Base-by-base conservation (phyloP, 2,329 filamentous ascomycete genomes). In the Penicillium freii region DNA sequence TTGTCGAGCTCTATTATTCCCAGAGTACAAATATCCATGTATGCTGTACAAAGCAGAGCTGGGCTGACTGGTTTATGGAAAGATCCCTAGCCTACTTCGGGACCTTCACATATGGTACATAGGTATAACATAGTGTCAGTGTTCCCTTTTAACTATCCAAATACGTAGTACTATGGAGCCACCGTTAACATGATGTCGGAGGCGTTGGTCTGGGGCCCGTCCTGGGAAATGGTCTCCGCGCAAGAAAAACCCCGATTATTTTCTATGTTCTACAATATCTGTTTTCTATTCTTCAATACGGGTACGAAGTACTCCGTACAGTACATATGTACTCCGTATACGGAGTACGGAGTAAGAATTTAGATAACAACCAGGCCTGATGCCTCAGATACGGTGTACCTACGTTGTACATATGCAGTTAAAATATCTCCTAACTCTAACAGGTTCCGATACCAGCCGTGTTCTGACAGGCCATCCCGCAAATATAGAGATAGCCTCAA, bases 391-490 rank as follows among this genome's bases (percentile, higher is more conserved):
- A 27, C 4, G 38, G 36, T 19, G n/a, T 38, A 38, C 17, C 6
- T n/a, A 19, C 5, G 8, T n/a, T 19, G 36, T 10, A 33, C 31
- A 33, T 33, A n/a, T 27, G 23, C 15, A 42, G 48, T 21, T 21
- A 33, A 40, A 31, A 21, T 9, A 43, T 27, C 17, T 23, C 19
- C 42, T 29, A 25, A 19, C 1, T 21, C 19, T 23, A 2, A 11
- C 8, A 33, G 27, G 8, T 17, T 33, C 44, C 44, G 44, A 47
- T 23, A 34, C 21, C 19, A 51, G 21, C 47, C 49, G 49, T 43
- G 27, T 44, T 25, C 13, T 15, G 19, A 47, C 29, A 34, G 52
- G 52, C 52, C 52, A 54, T 54, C 52, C 52, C 52, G 45, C 52
- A 54, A 54, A 34, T 48, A 54, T 39, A 42, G 29, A 27, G n/a